Evolutionary conservation across 2,329 filamentous ascomycete genomes (phyloP).

Genomic region (Pyricularia sp.): DNA sequence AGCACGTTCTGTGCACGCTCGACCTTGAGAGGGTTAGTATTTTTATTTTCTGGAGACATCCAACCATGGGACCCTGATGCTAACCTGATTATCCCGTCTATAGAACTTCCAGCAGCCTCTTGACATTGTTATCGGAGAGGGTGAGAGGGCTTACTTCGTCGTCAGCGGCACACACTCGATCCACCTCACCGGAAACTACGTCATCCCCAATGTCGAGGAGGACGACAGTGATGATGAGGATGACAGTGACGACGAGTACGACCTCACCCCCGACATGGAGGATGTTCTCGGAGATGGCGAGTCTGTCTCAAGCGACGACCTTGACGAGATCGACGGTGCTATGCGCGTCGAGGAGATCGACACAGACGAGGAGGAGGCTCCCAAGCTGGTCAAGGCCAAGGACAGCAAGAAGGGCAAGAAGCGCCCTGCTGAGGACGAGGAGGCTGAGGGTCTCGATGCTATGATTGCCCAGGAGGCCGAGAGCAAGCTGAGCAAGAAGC

Average conservation of each 20-base stretch:
- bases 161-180: slow-evolving; percentile 82
- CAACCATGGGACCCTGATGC: background rate
- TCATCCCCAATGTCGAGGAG: slow-evolving; percentile 56
- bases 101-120: slow-evolving; percentile 92
- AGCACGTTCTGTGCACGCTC: slow-evolving; percentile 90
- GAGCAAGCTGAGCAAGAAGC: slow-evolving; percentile 82
- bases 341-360: slow-evolving; percentile 68
- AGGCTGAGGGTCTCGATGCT: slow-evolving; percentile 55
- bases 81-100: slow-evolving; percentile 11
- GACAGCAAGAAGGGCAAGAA: slow-evolving; percentile 84
- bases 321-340: slow-evolving; percentile 65
- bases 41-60: background rate
- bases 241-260: slow-evolving; percentile 59
- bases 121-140: slow-evolving; percentile 80
- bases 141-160: slow-evolving; percentile 85
- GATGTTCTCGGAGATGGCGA: slow-evolving; percentile 58
- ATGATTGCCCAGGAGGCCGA: slow-evolving; percentile 66
- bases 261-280: slow-evolving; percentile 66
- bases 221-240: slow-evolving; percentile 37
- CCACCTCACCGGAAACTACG: slow-evolving; percentile 92
- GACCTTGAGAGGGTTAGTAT: slow-evolving; percentile 73
- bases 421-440: slow-evolving; percentile 48
- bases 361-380: slow-evolving; percentile 62
- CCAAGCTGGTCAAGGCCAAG: slow-evolving; percentile 43
- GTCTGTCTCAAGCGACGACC: slow-evolving; percentile 59